These are phyloP conservation scores for Houttuynia cordata DNA, from an alignment of 164 flowering plant genomes.

Conservation along the genomic window DNA sequence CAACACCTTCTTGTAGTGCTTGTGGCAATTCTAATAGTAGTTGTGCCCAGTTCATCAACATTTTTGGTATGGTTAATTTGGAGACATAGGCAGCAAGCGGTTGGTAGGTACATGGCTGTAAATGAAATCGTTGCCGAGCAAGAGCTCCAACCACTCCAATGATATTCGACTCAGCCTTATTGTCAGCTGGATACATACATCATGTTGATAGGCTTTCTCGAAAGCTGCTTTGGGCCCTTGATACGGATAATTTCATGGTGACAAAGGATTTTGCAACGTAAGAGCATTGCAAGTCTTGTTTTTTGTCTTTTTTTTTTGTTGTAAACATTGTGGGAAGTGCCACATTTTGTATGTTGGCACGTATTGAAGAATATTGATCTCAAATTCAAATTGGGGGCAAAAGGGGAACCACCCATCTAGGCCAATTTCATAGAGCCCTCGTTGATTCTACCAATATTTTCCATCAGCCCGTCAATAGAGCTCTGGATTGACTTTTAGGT, in stretches of 20 bases:
- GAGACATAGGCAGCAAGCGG: conserved; percentile 7
- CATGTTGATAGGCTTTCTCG: background rate
- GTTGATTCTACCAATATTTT: too few species aligned
- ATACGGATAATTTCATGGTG: background rate
- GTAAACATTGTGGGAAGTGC: background rate
- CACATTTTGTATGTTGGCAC: background rate
- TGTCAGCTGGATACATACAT: too few species aligned
- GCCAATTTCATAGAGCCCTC: background rate
- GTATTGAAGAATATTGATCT: too few species aligned
- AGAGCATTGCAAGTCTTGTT: background rate
- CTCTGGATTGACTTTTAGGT: background rate
- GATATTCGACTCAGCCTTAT: background rate
- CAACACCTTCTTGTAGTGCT: conserved; percentile 3
- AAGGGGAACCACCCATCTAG: background rate
- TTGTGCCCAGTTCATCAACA: conserved; percentile 2
- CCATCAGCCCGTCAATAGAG: background rate
- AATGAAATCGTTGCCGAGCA: conserved; percentile 6
- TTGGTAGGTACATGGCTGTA: conserved; percentile 10
- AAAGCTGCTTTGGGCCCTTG: background rate
- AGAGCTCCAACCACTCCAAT: conserved; percentile 8
- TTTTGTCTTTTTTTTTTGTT: background rate
- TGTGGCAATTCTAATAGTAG: background rate
- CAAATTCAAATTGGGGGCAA: background rate
- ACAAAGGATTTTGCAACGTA: background rate
- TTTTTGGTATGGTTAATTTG: conserved; percentile 6